A percentile compares a stretch with the other conserved stretches of the same genome.
These are phyloP conservation scores for Fennellomyces sp. DNA, from an alignment of 371 early-diverging fungal genomes.

Conservation along the genomic window DNA sequence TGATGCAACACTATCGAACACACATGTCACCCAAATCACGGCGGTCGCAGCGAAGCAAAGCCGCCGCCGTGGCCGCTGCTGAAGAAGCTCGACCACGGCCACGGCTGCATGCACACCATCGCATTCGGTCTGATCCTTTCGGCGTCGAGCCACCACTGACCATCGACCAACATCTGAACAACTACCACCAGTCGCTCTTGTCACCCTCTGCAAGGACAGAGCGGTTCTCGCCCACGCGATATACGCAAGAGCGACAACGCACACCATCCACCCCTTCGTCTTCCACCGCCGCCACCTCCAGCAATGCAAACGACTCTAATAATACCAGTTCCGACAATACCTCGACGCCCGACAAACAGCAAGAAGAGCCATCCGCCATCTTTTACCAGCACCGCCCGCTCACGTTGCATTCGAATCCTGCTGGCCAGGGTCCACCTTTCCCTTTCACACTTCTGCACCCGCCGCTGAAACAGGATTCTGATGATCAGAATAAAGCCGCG, in stretches of 20 bases:
- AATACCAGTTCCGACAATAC: no score
- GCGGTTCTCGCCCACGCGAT: slow-evolving; percentile 15
- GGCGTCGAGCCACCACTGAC: slow-evolving; percentile 43
- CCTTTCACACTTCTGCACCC: slow-evolving; percentile 12
- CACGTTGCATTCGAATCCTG: slow-evolving; percentile 1
- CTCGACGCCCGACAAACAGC: neutral
- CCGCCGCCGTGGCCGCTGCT: slow-evolving; percentile 2
- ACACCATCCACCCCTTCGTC: neutral
- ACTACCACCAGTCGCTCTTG: slow-evolving; percentile 24
- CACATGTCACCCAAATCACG: slow-evolving; percentile 80
- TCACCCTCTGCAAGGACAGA: slow-evolving; percentile 13
- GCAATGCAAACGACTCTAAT: no score
- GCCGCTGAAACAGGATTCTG: neutral
- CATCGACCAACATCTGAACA: slow-evolving; percentile 49
- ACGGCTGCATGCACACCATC: slow-evolving; percentile 45
- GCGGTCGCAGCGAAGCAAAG: slow-evolving; percentile 45
- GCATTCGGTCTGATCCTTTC: slow-evolving; percentile 43
- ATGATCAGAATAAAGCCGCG: neutral
- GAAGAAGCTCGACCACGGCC: slow-evolving; percentile 30
- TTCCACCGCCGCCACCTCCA: neutral
- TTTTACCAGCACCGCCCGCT: slow-evolving; percentile 26
- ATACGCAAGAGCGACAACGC: neutral
- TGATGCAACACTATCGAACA: slow-evolving; percentile 90
- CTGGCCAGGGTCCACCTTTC: slow-evolving; percentile 8
- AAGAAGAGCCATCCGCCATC: neutral